Conservation (phyloP, 148 eudicot species). For the Linanthus parryae region DNA sequence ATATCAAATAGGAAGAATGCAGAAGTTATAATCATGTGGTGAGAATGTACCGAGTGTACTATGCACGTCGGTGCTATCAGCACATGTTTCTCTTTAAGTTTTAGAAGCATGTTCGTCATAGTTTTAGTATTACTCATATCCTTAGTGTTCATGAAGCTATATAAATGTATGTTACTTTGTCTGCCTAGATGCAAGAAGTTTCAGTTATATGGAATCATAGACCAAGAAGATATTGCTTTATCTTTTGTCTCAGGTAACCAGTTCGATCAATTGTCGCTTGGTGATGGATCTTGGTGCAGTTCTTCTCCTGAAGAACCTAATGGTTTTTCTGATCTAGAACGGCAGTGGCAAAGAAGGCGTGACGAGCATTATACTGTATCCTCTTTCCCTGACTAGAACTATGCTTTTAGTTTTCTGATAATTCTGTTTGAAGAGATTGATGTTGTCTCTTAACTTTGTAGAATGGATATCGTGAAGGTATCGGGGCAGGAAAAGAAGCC, state of each 20-base stretch:
- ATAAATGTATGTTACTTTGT: neutral
- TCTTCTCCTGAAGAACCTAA: constrained; percentile 37
- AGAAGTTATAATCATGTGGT: neutral
- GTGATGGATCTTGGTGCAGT: constrained; percentile 48
- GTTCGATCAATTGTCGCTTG: constrained; percentile 21
- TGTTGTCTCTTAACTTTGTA: constrained; percentile 18
- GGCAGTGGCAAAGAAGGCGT: constrained; percentile 76
- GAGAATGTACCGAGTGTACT: too few species aligned
- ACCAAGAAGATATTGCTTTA: neutral
- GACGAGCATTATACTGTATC: constrained; percentile 70
- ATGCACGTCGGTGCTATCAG: too few species aligned
- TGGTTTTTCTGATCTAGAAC: constrained; percentile 47
- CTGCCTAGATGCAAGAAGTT: too few species aligned
- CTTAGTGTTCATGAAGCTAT: neutral
- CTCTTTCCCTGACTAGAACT: neutral
- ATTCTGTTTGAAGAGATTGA: neutral
- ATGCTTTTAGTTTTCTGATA: neutral
- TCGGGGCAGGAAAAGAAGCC: constrained; percentile 63
- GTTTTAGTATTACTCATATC: neutral
- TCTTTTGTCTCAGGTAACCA: constrained; percentile 23
- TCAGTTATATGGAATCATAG: constrained; percentile 3
- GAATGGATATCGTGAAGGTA: constrained; percentile 87
- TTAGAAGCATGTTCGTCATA: too few species aligned
- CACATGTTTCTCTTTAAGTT: too few species aligned
- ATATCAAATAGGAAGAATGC: neutral